A percentile compares a stretch with the other conserved stretches of the same genome.
Conservation (phyloP, 1,139 yeast genomes). For the Suhomyces panamericanus region DNA sequence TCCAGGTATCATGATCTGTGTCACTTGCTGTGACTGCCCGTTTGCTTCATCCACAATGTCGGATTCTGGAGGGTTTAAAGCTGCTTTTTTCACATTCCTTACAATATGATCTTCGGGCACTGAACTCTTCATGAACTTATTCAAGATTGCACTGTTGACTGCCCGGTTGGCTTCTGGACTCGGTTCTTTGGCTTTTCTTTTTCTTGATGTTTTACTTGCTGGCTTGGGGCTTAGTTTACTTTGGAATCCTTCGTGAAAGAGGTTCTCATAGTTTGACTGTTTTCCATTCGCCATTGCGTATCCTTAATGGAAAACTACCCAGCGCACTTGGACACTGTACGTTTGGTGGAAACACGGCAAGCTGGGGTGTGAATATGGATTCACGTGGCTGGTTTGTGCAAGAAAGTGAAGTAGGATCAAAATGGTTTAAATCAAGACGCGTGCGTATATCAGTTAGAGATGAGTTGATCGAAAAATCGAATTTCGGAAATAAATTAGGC, state of each 20-base stretch:
- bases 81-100: too few relatives aligned
- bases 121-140: background rate
- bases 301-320: background rate
- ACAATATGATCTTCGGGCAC: background rate
- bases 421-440: background rate
- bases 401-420: too few relatives aligned
- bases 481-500: too few relatives aligned
- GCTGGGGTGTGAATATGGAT: too few relatives aligned
- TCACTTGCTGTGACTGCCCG: too few relatives aligned
- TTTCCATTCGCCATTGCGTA: background rate
- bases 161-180: slow-evolving; percentile 1
- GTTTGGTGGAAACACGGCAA: too few relatives aligned
- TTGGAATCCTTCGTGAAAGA: slow-evolving; percentile 14
- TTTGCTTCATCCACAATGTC: too few relatives aligned
- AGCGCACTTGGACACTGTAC: too few relatives aligned
- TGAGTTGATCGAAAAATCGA: too few relatives aligned
- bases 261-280: slow-evolving; percentile 5
- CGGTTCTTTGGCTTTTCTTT: background rate
- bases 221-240: background rate
- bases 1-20: too few relatives aligned
- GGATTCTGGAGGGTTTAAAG: too few relatives aligned
- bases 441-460: background rate
- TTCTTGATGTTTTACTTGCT: background rate
- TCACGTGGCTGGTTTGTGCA: too few relatives aligned
- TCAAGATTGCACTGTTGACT: slow-evolving; percentile 9